Evolutionary conservation across 2,329 filamentous ascomycete species (phyloP), one percentile per base, ranked within the genome.

Genomic region (Stachybotrys chartarum): DNA sequence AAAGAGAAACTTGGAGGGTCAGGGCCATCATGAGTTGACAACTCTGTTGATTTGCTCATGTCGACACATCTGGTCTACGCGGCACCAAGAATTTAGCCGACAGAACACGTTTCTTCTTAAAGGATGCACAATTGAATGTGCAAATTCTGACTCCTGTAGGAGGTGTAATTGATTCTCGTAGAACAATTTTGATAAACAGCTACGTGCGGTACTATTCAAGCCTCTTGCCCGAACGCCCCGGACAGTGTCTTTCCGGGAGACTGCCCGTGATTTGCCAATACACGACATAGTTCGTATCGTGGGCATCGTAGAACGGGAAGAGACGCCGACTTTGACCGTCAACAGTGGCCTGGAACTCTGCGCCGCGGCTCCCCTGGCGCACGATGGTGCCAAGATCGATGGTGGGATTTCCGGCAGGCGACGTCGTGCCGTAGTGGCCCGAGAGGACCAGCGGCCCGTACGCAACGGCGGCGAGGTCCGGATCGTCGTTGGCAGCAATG

Each of bases 401-500:
- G 0, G 56, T 62, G 0, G 73, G 73, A 3, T 65, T 60, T 2
- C 56, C 51, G 6, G 52, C 53, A 6, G 73, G 47, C 0, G 58
- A 52, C 2, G 50, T 52, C 16, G 63, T 63, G 1, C 76, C 75
- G 54, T 80, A 79, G 55, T 79, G 74, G 0, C 73, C 78, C 1
- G 70, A 65, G 16, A 80, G 59, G 5, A 80, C 63, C 0, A 72
- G 70, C 0, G 77, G 78, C 0, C 78, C 78, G 53, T 72, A 80
- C 0, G 76, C 75, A 11, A 80, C 50, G 0, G 78, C 77, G 3
- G 72, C 76, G 1, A 79, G 55, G 4, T 52, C 63, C 4, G 62
- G 50, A 35, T 79, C 68, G 54, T 81, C 78, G 54, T 80, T 79
- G n/a, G 78, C 75, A 0, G 70, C 56, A 1, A 81, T 61, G 0